Conservation (phyloP, 139 green algal genomes). For the Nannochloris sp. region DNA sequence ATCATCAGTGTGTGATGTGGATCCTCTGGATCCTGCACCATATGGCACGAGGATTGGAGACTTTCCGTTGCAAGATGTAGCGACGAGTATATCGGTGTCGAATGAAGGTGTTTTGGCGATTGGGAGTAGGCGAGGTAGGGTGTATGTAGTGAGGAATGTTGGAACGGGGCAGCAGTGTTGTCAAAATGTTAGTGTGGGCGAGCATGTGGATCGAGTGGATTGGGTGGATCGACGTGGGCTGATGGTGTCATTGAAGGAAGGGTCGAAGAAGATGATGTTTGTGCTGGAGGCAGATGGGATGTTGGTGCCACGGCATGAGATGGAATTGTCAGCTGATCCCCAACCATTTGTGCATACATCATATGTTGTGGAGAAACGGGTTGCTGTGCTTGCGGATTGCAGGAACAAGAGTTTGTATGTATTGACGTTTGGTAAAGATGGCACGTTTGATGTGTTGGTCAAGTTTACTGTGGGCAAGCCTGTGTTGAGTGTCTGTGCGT, state of each 20-base stretch:
- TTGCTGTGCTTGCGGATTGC: conserved; percentile 71
- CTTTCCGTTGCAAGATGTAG: conserved; percentile 9
- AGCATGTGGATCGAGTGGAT: too few relatives aligned
- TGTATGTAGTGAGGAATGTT: conserved; percentile 5
- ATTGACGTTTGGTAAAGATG: conserved; percentile 3
- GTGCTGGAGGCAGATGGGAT: not conserved
- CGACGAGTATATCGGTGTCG: not conserved
- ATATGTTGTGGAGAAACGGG: not conserved
- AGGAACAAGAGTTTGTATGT: conserved; percentile 49
- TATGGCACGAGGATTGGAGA: not conserved
- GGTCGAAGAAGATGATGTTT: conserved; percentile 12
- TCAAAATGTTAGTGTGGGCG: too few relatives aligned
- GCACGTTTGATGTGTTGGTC: conserved; percentile 50
- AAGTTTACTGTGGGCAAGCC: conserved; percentile 64
- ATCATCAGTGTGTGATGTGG: not conserved
- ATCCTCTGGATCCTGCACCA: conserved; percentile 7
- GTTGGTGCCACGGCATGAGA: too few relatives aligned
- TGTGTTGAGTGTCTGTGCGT: conserved; percentile 58
- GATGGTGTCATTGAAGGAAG: not conserved
- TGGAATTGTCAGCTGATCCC: too few relatives aligned
- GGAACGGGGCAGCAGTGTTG: not conserved
- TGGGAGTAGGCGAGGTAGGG: conserved; percentile 7
- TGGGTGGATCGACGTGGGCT: not conserved
- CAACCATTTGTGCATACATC: not conserved
- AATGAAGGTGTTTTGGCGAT: not conserved